phyloP scores from a whole-genome alignment of 352 stramenopile genomes.

The Paralagenidium karlingii region DNA sequence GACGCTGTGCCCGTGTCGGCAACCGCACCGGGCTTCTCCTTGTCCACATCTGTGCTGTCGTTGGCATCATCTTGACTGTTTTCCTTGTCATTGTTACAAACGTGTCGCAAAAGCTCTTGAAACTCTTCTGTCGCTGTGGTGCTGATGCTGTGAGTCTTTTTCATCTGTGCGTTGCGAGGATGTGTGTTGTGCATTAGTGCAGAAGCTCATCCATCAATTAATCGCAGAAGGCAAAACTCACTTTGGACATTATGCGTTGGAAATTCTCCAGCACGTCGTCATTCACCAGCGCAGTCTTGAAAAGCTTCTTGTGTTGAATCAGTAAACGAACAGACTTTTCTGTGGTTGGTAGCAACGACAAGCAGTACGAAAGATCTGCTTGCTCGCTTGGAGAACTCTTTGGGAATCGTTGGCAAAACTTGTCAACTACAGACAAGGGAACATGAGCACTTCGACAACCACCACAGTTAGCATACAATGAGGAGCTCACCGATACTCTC shows the following conservation, averaged over 20 bases:
- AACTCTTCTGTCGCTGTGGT: too few relatives aligned
- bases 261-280: conserved; percentile 87
- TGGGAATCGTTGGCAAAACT: conserved; percentile 91
- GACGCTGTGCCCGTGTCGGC: too few relatives aligned
- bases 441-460: conserved; percentile 62
- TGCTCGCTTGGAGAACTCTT: conserved; percentile 50
- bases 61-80: too few relatives aligned
- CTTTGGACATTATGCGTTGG: conserved; percentile 64
- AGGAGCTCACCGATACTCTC: conserved; percentile 54
- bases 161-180: too few relatives aligned
- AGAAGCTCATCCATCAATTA: too few relatives aligned
- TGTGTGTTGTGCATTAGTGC: too few relatives aligned
- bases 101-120: too few relatives aligned
- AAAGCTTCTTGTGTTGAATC: conserved; percentile 78
- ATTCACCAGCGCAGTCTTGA: conserved; percentile 89
- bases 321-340: conserved; percentile 92
- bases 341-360: conserved; percentile 88
- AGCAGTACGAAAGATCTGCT: conserved; percentile 90
- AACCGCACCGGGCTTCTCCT: too few relatives aligned
- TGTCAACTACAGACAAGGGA: conserved; percentile 74
- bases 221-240: too few relatives aligned
- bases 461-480: neutral
- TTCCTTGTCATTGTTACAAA: too few relatives aligned
- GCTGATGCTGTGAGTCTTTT: too few relatives aligned
- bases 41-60: too few relatives aligned